Conservation (phyloP, 2,329 filamentous ascomycete species). For the Diplodia sapinea region DNA sequence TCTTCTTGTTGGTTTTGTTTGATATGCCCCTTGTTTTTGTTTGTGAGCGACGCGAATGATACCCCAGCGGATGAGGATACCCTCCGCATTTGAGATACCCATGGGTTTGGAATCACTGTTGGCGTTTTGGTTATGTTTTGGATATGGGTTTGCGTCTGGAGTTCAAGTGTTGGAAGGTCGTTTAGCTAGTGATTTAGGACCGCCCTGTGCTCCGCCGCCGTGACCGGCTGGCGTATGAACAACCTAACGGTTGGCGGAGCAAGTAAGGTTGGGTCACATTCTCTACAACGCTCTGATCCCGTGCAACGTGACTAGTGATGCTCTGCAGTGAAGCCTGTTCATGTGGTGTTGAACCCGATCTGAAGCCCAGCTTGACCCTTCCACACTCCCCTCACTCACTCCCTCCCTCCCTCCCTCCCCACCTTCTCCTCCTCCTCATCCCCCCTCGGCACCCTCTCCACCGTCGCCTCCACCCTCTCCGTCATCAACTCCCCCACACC, state of each 20-base stretch:
- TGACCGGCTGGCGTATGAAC: neutral
- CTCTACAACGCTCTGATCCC: too few species aligned
- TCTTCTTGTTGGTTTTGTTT: too few species aligned
- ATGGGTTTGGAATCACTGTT: neutral
- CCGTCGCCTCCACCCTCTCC: conserved; percentile 43
- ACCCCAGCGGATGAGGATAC: neutral
- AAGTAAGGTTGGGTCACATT: neutral
- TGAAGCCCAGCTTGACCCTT: neutral
- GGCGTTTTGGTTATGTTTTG: neutral
- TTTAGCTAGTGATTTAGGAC: neutral
- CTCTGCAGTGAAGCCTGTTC: neutral
- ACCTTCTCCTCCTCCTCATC: conserved; percentile 35
- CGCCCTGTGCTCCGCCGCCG: neutral
- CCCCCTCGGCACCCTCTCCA: conserved; percentile 35
- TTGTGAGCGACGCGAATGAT: neutral
- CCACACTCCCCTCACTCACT: neutral
- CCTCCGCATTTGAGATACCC: neutral
- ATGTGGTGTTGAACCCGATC: too few species aligned
- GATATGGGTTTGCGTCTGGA: neutral
- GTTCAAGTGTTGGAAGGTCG: neutral
- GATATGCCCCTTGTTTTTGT: too few species aligned
- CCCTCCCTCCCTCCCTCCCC: neutral
- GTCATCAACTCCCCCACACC: conserved; percentile 42
- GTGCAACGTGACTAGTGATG: neutral
- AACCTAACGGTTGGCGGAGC: neutral